Percentiles rank a stretch among this genome's conserved stretches.
Evolutionary conservation across 371 early-diverging fungal genomes (phyloP).

Genomic region (Mucor racemosus): DNA sequence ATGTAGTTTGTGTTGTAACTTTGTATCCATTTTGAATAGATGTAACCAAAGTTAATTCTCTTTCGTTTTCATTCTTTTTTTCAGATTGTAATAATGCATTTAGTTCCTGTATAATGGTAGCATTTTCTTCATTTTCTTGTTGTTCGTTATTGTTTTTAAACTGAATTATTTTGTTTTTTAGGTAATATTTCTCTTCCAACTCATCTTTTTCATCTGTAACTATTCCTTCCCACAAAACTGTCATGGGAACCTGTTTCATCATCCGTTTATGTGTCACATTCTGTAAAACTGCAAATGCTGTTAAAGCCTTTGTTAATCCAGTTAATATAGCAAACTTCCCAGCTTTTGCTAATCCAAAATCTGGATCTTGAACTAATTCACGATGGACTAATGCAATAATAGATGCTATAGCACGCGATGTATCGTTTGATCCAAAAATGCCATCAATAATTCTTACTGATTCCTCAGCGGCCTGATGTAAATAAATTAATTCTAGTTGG

Average conservation of each 20-base stretch:
- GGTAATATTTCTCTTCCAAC: not conserved
- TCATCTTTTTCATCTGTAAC: constrained; percentile 38
- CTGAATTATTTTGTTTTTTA: constrained; percentile 8
- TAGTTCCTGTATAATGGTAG: constrained; percentile 14
- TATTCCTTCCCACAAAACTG: constrained; percentile 50
- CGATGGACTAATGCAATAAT: constrained; percentile 72
- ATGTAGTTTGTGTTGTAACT: constrained; percentile 40
- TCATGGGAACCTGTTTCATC: constrained; percentile 44
- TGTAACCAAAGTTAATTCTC: not conserved
- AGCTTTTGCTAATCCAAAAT: constrained; percentile 57
- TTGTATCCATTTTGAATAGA: constrained; percentile 27
- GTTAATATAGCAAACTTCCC: constrained; percentile 70
- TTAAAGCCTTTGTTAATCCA: constrained; percentile 76
- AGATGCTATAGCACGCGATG: constrained; percentile 81
- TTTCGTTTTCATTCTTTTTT: not conserved
- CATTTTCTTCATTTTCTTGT: not conserved
- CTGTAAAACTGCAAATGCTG: constrained; percentile 82
- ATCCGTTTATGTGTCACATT: constrained; percentile 69
- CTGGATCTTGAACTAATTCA: constrained; percentile 69
- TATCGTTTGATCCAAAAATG: constrained; percentile 87
- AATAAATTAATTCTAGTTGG: not conserved
- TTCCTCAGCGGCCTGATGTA: constrained; percentile 75
- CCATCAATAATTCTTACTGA: constrained; percentile 88
- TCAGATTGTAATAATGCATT: not conserved
- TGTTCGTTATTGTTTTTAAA: constrained; percentile 13